Conservation (phyloP, 1,284 basidiomycete genomes). For the Anthracocystis walkeri region DNA sequence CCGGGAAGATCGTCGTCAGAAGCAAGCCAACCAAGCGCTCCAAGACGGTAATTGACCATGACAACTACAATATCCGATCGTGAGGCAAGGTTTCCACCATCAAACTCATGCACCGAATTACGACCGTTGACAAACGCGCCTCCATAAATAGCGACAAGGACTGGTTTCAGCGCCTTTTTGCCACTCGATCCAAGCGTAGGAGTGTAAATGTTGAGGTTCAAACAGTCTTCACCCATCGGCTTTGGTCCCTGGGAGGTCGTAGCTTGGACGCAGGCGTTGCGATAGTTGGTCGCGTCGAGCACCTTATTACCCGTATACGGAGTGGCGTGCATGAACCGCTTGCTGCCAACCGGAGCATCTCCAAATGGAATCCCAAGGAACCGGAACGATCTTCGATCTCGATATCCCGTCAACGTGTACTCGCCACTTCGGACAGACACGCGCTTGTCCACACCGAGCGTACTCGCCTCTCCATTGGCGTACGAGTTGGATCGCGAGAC, state of each 20-base stretch:
- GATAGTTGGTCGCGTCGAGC: conserved; percentile 41
- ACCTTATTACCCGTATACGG: conserved; percentile 38
- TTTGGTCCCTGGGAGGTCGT: conserved; percentile 14
- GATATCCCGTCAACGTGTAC: conserved; percentile 39
- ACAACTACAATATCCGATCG: conserved; percentile 74
- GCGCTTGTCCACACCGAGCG: conserved; percentile 15
- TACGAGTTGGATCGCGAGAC: conserved; percentile 20
- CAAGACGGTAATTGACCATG: conserved; percentile 74
- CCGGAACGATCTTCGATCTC: conserved; percentile 42
- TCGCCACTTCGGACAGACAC: conserved; percentile 28
- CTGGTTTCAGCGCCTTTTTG: conserved; percentile 72
- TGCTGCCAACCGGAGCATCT: conserved; percentile 32
- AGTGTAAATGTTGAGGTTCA: conserved; percentile 75
- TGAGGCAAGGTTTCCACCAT: conserved; percentile 72
- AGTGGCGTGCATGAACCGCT: conserved; percentile 42
- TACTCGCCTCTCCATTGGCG: conserved; percentile 12
- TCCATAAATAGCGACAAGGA: conserved; percentile 73
- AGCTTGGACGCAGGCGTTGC: conserved; percentile 39
- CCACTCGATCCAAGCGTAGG: conserved; percentile 67
- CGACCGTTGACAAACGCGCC: conserved; percentile 71
- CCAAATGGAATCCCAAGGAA: conserved; percentile 48
- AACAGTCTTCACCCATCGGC: conserved; percentile 71
- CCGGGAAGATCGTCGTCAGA: conserved; percentile 33
- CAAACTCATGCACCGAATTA: conserved; percentile 70
- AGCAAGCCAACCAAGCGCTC: conserved; percentile 55